Evolutionary conservation across 495 filamentous ascomycete genomes (phyloP).

Genomic region (Hypoxylon lenormandii): DNA sequence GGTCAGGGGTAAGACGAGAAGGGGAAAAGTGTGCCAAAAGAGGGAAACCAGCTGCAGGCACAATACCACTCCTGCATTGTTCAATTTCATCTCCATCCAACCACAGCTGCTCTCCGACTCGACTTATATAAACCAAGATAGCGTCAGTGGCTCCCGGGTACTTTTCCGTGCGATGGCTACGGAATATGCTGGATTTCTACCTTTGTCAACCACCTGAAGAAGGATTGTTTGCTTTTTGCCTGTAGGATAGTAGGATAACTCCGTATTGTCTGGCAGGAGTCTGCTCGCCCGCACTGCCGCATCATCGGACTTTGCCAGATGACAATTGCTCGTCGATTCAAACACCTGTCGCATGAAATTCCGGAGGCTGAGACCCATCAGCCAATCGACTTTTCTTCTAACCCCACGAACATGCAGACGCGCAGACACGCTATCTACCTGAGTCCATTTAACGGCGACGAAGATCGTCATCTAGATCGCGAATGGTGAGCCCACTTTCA

Average conservation of each 20-base stretch:
- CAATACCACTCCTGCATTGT: slow-evolving; percentile 31
- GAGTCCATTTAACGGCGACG: slow-evolving; percentile 27
- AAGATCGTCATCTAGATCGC: slow-evolving; percentile 44
- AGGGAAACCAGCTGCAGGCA: slow-evolving; percentile 37
- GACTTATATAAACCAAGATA: slow-evolving; percentile 18
- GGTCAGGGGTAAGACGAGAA: slow-evolving; percentile 13
- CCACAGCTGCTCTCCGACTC: slow-evolving; percentile 28
- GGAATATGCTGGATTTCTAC: no score
- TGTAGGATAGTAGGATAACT: no score
- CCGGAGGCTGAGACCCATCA: not conserved
- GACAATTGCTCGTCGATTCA: not conserved
- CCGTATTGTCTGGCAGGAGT: no score
- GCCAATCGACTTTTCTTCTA: slow-evolving; percentile 1
- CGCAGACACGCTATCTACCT: slow-evolving; percentile 20
- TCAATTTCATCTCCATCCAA: slow-evolving; percentile 34
- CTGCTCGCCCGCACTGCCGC: no score
- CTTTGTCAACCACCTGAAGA: no score
- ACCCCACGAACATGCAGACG: slow-evolving; percentile 25
- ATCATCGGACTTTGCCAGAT: not conserved
- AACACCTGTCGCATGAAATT: slow-evolving; percentile 4
- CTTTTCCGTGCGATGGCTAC: not conserved
- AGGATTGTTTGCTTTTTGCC: no score
- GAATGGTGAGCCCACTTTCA: slow-evolving; percentile 21
- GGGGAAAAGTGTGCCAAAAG: slow-evolving; percentile 19
- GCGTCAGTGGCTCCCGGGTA: slow-evolving; percentile 11